A percentile compares a stretch with the other conserved stretches of the same genome.
Evolutionary conservation across 257 asterid species (phyloP).

Genomic region (Salvia miltiorrhiza): DNA sequence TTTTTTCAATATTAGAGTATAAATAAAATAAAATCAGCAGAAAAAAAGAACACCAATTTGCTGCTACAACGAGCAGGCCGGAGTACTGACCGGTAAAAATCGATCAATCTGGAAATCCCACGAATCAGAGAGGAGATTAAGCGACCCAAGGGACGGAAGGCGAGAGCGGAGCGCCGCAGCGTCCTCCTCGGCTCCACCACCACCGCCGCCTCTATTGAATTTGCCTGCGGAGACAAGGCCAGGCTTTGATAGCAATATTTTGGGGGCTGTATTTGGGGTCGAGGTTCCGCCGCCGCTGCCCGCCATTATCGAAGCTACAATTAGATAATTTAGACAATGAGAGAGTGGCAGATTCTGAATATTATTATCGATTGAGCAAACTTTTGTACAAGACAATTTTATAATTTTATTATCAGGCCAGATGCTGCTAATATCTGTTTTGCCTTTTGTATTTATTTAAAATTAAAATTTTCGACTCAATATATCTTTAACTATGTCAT

Average conservation of each 20-base stretch:
- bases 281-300: slow-evolving; percentile 36
- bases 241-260: slow-evolving; percentile 91
- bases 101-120: slow-evolving; percentile 85
- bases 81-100: slow-evolving; percentile 67
- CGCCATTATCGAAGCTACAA: slow-evolving; percentile 29
- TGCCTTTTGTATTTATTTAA: too few relatives aligned
- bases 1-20: not conserved
- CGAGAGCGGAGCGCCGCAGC: slow-evolving; percentile 75
- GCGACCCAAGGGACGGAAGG: slow-evolving; percentile 74
- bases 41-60: slow-evolving; percentile 3
- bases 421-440: too few relatives aligned
- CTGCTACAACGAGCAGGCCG: too few relatives aligned
- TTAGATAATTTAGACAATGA: not conserved
- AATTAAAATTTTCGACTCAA: too few relatives aligned
- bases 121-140: slow-evolving; percentile 80
- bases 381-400: too few relatives aligned
- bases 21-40: not conserved
- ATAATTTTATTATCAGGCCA: too few relatives aligned
- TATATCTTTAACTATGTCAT: too few relatives aligned
- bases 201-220: slow-evolving; percentile 52
- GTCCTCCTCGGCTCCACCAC: slow-evolving; percentile 66
- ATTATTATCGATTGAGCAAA: not conserved
- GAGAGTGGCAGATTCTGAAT: not conserved
- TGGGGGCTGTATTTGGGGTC: slow-evolving; percentile 57
- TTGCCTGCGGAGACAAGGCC: slow-evolving; percentile 65